These are phyloP conservation scores for Kurtzmaniella natalensis DNA, from an alignment of 1,139 yeast genomes.

Conservation along the genomic window DNA sequence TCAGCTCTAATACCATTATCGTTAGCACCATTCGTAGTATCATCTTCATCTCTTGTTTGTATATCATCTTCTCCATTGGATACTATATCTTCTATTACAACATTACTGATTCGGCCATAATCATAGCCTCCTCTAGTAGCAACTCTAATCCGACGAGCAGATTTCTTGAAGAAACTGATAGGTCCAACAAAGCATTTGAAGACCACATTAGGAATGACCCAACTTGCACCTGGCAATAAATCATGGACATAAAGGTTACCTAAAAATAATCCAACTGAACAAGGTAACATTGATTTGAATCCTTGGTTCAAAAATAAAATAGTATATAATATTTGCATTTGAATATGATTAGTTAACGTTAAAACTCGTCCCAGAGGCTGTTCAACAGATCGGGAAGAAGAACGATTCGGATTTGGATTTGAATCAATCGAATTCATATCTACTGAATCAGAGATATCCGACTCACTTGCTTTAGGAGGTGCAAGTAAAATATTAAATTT, in stretches of 20 bases:
- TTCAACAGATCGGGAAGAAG: too few species aligned
- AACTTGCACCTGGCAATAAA: constrained; percentile 56
- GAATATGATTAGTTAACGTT: constrained; percentile 53
- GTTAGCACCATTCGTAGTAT: constrained; percentile 19
- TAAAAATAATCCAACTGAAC: constrained; percentile 53
- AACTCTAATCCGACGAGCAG: not conserved
- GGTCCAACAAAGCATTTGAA: constrained; percentile 27
- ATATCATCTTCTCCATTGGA: constrained; percentile 18
- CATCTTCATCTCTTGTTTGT: constrained; percentile 23
- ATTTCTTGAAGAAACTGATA: constrained; percentile 3
- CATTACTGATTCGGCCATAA: constrained; percentile 3
- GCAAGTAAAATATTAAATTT: constrained; percentile 48
- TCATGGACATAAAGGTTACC: constrained; percentile 54
- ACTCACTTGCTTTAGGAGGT: constrained; percentile 6
- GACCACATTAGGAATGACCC: constrained; percentile 38
- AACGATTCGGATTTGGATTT: constrained; percentile 1
- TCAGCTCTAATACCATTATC: constrained; percentile 39
- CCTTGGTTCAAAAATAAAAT: constrained; percentile 56
- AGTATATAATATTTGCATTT: constrained; percentile 48
- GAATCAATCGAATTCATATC: too few species aligned
- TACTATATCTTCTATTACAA: not conserved
- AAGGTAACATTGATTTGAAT: constrained; percentile 44
- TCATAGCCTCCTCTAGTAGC: not conserved
- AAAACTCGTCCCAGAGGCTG: constrained; percentile 21
- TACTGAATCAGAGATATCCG: too few species aligned